A percentile compares a stretch with the other conserved stretches of the same genome.
Evolutionary conservation across 257 asterid species (phyloP).

Genomic region (Cinchona pubescens): DNA sequence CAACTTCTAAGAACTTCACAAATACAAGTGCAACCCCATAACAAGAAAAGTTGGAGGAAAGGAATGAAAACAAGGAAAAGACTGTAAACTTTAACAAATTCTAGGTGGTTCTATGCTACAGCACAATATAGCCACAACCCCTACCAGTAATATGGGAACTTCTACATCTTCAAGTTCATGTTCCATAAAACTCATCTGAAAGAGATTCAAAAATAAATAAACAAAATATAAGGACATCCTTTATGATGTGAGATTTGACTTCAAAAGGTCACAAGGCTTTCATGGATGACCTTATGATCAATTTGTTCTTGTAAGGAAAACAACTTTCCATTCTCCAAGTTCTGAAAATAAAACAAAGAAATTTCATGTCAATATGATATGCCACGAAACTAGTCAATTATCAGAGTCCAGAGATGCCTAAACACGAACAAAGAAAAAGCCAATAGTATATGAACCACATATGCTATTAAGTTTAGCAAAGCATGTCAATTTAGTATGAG

Average conservation of each 20-base stretch:
- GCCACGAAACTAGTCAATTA: conserved; percentile 16
- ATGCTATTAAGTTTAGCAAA: too few species aligned
- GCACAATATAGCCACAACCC: conserved; percentile 9
- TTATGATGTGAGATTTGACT: background rate
- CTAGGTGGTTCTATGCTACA: background rate
- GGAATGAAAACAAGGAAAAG: background rate
- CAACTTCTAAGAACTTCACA: background rate
- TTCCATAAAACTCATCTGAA: conserved; percentile 68
- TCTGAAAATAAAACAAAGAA: conserved; percentile 40
- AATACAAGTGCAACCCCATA: background rate
- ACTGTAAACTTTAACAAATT: background rate
- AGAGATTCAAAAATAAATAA: background rate
- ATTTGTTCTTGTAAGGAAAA: conserved; percentile 91
- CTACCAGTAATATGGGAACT: conserved; percentile 74
- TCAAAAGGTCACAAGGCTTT: conserved; percentile 8
- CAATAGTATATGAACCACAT: background rate
- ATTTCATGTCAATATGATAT: conserved; percentile 5
- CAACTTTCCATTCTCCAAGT: conserved; percentile 73
- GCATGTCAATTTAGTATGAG: background rate
- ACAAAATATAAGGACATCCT: background rate
- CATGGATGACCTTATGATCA: conserved; percentile 64
- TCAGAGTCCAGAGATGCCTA: conserved; percentile 5
- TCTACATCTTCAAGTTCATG: conserved; percentile 57
- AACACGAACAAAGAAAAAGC: background rate
- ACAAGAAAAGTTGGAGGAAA: background rate